These are phyloP conservation scores for Pueraria montana DNA, from an alignment of 306 rosid species.

Conservation along the genomic window DNA sequence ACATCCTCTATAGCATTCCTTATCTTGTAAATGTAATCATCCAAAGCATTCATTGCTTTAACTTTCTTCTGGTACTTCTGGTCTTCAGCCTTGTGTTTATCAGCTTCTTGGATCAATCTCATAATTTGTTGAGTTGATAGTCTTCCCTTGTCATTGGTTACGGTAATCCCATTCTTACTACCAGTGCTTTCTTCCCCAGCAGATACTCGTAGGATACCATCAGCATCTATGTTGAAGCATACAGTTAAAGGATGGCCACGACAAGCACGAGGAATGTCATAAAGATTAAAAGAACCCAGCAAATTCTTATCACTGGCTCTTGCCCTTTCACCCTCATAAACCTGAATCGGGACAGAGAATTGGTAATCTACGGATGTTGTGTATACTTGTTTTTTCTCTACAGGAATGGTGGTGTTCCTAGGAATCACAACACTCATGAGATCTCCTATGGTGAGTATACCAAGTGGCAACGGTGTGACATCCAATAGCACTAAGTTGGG, in stretches of 20 bases:
- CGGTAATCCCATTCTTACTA: slow-evolving; percentile 44
- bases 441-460: neutral
- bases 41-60: slow-evolving; percentile 51
- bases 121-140: slow-evolving; percentile 51
- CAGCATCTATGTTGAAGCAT: slow-evolving; percentile 52
- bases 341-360: slow-evolving; percentile 24
- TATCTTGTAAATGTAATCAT: slow-evolving; percentile 56
- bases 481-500: neutral
- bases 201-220: slow-evolving; percentile 49
- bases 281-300: slow-evolving; percentile 48
- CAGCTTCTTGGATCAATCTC: slow-evolving; percentile 57
- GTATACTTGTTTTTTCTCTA: neutral
- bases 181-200: slow-evolving; percentile 52
- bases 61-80: slow-evolving; percentile 53
- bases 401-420: slow-evolving; percentile 27
- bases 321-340: slow-evolving; percentile 69
- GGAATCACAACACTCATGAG: slow-evolving; percentile 17
- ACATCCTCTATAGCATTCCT: slow-evolving; percentile 48
- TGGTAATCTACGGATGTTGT: neutral
- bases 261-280: slow-evolving; percentile 51
- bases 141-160: slow-evolving; percentile 55
- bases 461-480: slow-evolving; percentile 27
- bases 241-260: slow-evolving; percentile 50
- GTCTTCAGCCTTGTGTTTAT: slow-evolving; percentile 59
- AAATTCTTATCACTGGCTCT: slow-evolving; percentile 57